Evolutionary conservation across 1,284 basidiomycete species (phyloP).

Genomic region (Cutaneotrichosporon arboriforme): DNA sequence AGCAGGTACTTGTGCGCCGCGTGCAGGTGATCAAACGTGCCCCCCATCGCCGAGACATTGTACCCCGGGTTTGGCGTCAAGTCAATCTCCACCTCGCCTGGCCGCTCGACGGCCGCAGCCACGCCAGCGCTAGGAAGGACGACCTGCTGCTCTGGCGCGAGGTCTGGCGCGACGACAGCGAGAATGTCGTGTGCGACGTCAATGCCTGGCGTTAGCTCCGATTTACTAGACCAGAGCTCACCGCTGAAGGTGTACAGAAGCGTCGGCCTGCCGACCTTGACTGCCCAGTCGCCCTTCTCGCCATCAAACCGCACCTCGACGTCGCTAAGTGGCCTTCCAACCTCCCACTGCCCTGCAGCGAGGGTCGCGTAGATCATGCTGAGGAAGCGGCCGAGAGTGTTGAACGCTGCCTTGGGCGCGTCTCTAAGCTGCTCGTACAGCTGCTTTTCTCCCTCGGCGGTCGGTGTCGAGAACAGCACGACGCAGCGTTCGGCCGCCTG

Average conservation of each 20-base stretch:
- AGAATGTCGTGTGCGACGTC: conserved; percentile 7
- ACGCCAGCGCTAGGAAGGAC: not conserved
- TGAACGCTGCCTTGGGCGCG: conserved; percentile 27
- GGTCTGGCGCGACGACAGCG: not conserved
- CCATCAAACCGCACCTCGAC: conserved; percentile 45
- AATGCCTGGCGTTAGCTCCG: not conserved
- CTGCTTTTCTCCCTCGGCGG: conserved; percentile 10
- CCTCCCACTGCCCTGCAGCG: conserved; percentile 36
- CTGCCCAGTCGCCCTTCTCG: conserved; percentile 24
- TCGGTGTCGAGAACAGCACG: conserved; percentile 32
- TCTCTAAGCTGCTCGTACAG: conserved; percentile 23
- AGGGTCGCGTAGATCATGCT: conserved; percentile 40
- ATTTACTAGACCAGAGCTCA: not conserved
- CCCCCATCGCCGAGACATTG: conserved; percentile 54
- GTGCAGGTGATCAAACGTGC: conserved; percentile 96
- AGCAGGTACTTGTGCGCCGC: conserved; percentile 96
- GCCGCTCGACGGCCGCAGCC: not conserved
- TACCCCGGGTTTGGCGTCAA: conserved; percentile 11
- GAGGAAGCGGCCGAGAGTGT: conserved; percentile 38
- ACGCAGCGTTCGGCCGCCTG: conserved; percentile 19
- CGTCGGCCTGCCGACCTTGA: conserved; percentile 17
- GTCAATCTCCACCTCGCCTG: not conserved
- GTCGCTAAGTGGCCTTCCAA: conserved; percentile 35
- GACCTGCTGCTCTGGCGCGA: not conserved
- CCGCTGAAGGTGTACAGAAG: conserved; percentile 20